Evolutionary conservation across 2,329 filamentous ascomycete species (phyloP).

Genomic region (Cladosporium sp.): DNA sequence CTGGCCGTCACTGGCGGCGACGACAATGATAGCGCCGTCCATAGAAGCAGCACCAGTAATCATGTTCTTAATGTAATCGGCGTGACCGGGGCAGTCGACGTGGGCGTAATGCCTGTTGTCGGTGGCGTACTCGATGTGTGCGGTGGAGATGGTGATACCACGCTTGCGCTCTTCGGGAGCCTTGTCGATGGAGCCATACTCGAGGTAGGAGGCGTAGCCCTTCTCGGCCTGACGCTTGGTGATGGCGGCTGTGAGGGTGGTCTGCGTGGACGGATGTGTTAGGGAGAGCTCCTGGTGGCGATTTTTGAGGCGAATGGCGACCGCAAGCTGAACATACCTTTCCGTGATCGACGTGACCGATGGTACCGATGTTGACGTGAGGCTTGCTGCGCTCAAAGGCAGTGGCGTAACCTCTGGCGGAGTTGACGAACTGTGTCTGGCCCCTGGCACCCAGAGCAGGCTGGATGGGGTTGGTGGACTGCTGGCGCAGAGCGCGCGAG

Average conservation of each 20-base stretch:
- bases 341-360: conserved; percentile 99
- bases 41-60: conserved; percentile 99
- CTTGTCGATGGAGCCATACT: conserved; percentile 98
- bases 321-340: conserved; percentile 61
- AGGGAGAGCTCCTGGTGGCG: too few species aligned
- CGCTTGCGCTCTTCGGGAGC: conserved; percentile 98
- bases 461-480: conserved; percentile 72
- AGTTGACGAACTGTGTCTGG: conserved; percentile 59
- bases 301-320: conserved; percentile 9
- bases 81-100: conserved; percentile 99
- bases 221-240: conserved; percentile 97
- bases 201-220: conserved; percentile 88
- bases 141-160: conserved; percentile 98
- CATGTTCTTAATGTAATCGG: conserved; percentile 99
- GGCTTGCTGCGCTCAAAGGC: conserved; percentile 87
- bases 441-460: conserved; percentile 60
- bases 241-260: conserved; percentile 95
- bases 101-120: conserved; percentile 95
- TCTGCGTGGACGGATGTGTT: conserved; percentile 53
- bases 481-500: conserved; percentile 67
- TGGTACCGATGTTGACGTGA: conserved; percentile 98
- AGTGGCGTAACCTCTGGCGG: conserved; percentile 58
- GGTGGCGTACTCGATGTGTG: conserved; percentile 97
- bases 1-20: conserved; percentile 96
- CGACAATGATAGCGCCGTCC: conserved; percentile 98